These are phyloP conservation scores for Colletotrichum euphorbiae DNA, from an alignment of 2,329 filamentous ascomycete species.

Conservation along the genomic window DNA sequence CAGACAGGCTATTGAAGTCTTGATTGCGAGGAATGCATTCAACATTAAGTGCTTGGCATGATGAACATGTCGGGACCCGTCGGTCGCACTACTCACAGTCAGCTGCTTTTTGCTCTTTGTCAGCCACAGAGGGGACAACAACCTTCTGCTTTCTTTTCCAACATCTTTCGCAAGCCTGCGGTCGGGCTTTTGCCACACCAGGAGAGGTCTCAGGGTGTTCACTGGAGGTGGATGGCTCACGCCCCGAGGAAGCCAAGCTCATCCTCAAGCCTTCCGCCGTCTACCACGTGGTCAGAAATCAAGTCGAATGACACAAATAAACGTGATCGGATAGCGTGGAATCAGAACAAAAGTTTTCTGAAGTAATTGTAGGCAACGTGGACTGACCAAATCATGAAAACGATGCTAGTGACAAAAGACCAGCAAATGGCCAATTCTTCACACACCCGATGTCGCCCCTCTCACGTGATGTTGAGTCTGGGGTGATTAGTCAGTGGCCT, in stretches of 20 bases:
- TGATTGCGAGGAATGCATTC: slow-evolving; percentile 24
- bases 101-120: no score
- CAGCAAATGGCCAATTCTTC: neutral
- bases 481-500: neutral
- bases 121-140: neutral
- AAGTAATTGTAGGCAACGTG: neutral
- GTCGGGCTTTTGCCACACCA: neutral
- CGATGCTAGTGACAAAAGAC: neutral
- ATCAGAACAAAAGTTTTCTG: no score
- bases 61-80: slow-evolving; percentile 18
- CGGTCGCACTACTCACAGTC: slow-evolving; percentile 23
- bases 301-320: neutral
- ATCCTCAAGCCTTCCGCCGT: neutral
- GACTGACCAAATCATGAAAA: no score
- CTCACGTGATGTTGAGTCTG: neutral
- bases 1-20: slow-evolving; percentile 17
- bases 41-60: slow-evolving; percentile 12
- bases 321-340: no score
- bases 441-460: neutral
- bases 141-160: slow-evolving; percentile 38
- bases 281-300: neutral
- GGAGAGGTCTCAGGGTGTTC: neutral
- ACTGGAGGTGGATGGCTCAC: slow-evolving; percentile 2
- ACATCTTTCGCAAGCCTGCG: slow-evolving; percentile 30
- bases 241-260: slow-evolving; percentile 1